Conservation (phyloP, 139 green algal genomes). For the Micractinium conductrix region DNA sequence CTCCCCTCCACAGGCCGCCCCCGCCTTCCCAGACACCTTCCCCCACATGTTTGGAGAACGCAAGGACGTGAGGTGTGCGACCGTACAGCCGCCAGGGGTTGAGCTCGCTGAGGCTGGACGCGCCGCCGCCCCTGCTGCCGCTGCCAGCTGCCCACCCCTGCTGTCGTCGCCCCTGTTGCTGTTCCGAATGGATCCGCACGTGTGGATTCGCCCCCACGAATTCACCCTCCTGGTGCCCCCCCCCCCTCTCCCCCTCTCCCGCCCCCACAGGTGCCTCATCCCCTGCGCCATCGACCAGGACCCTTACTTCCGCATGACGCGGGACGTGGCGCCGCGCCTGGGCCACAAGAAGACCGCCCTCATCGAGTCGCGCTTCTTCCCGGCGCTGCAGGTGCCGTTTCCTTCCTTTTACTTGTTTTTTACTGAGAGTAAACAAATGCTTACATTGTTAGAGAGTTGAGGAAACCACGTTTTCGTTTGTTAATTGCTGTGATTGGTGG, state of each 20-base stretch:
- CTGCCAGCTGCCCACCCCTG: no score
- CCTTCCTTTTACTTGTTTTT: no score
- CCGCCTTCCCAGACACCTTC: conserved; percentile 93
- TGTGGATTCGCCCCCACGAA: background rate
- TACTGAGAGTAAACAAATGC: no score
- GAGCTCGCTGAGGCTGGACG: no score
- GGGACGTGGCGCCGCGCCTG: conserved; percentile 88
- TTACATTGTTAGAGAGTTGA: no score
- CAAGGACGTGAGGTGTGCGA: conserved; percentile 76
- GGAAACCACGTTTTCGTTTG: no score
- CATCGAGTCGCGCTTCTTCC: conserved; percentile 85
- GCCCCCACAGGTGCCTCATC: conserved; percentile 85
- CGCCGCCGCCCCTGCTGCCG: no score
- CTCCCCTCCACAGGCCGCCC: conserved; percentile 76
- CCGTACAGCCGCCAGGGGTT: no score
- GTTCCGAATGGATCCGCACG: no score
- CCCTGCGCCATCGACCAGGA: conserved; percentile 98
- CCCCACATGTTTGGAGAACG: conserved; percentile 94
- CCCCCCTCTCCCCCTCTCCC: background rate
- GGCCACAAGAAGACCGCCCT: conserved; percentile 90
- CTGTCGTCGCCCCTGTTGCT: no score
- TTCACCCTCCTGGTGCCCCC: background rate
- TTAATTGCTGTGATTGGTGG: no score
- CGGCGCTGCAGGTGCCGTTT: conserved; percentile 67
- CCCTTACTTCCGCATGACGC: conserved; percentile 96